Evolutionary conservation across 176 grass and related monocot species (phyloP).

Genomic region (Alloteropsis semialata): DNA sequence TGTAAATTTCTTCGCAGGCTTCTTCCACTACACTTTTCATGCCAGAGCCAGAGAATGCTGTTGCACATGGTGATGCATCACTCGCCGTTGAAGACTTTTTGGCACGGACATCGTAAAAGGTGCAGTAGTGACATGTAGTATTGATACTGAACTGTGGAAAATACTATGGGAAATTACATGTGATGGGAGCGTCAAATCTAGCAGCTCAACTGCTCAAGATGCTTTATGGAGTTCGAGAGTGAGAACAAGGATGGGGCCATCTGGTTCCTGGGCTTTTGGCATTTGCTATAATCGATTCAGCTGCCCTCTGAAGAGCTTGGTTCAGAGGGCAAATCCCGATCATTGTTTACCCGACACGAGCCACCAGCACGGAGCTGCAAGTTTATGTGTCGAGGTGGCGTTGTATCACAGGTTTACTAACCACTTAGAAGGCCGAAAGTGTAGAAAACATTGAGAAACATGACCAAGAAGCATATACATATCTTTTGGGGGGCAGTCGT

Average conservation of each 20-base stretch:
- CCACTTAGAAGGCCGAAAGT: neutral
- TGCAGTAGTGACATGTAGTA: neutral
- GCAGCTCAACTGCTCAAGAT: neutral
- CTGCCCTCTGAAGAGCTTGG: neutral
- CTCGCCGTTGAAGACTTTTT: constrained; percentile 91
- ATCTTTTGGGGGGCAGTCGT: neutral
- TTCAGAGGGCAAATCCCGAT: neutral
- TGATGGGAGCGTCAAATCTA: constrained; percentile 9
- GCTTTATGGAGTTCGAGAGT: neutral
- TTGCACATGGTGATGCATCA: constrained; percentile 85
- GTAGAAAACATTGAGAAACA: constrained; percentile 7
- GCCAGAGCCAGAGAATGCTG: constrained; percentile 94
- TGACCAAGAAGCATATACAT: neutral
- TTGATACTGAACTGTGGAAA: neutral
- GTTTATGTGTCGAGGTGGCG: neutral
- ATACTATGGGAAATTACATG: too few relatives aligned
- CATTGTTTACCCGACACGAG: neutral
- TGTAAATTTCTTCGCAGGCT: constrained; percentile 45
- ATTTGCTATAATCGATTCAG: neutral
- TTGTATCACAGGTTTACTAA: neutral
- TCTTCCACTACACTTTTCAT: constrained; percentile 73
- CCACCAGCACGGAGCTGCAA: neutral
- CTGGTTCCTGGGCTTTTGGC: neutral
- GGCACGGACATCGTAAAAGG: constrained; percentile 38
- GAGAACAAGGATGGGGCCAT: neutral